Evolutionary conservation across 768 basidiomycete genomes (phyloP).

Genomic region (Mycena crocata): DNA sequence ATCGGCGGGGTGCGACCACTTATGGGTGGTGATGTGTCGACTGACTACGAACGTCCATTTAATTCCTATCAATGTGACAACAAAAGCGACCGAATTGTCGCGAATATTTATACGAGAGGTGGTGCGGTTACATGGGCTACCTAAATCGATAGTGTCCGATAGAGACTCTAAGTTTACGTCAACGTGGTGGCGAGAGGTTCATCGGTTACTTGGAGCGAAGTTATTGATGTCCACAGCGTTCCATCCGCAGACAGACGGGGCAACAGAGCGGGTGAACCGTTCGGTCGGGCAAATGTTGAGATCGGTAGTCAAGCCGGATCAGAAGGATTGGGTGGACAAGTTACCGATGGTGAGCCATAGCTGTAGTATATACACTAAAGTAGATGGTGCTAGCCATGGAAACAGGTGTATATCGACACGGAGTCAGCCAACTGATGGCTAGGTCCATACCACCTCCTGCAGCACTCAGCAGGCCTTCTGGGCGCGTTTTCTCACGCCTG

Average conservation of each 20-base stretch:
- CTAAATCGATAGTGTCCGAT: slow-evolving; percentile 53
- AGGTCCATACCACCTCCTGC: too few relatives aligned
- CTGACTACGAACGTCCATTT: slow-evolving; percentile 19
- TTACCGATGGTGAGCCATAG: too few relatives aligned
- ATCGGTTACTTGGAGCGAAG: slow-evolving; percentile 42
- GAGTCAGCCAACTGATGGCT: too few relatives aligned
- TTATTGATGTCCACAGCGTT: slow-evolving; percentile 51
- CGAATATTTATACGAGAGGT: slow-evolving; percentile 49
- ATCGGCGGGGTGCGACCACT: slow-evolving; percentile 38
- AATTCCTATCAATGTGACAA: background rate
- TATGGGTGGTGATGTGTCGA: slow-evolving; percentile 43
- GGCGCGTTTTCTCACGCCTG: too few relatives aligned
- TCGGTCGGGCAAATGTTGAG: too few relatives aligned
- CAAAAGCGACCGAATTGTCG: slow-evolving; percentile 18
- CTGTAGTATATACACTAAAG: too few relatives aligned
- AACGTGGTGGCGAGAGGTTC: slow-evolving; percentile 52
- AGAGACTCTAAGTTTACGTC: slow-evolving; percentile 55
- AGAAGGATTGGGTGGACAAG: too few relatives aligned
- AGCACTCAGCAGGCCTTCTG: too few relatives aligned
- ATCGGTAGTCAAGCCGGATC: too few relatives aligned
- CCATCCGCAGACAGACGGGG: slow-evolving; percentile 56
- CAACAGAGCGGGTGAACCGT: slow-evolving; percentile 46
- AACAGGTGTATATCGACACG: too few relatives aligned
- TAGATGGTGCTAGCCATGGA: too few relatives aligned
- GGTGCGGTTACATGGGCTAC: slow-evolving; percentile 54